Conservation (phyloP, 495 filamentous ascomycete genomes). For the Haplographium delicatum region DNA sequence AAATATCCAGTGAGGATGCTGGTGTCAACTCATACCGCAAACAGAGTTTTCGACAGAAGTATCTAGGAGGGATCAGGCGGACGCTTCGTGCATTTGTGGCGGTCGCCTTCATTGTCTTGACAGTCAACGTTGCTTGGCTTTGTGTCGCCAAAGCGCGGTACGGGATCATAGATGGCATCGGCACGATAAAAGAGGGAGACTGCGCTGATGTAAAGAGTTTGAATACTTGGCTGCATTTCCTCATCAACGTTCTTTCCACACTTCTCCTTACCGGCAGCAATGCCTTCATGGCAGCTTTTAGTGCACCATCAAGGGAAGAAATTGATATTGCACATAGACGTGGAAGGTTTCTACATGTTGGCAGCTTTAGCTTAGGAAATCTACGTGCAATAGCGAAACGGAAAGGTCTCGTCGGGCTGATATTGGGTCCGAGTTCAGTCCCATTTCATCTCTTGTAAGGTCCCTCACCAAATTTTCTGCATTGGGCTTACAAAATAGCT, state of each 20-base stretch:
- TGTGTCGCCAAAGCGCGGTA: neutral
- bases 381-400: conserved; percentile 2
- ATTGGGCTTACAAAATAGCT: conserved; percentile 1
- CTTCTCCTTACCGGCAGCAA: conserved; percentile 9
- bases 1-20: too few relatives aligned
- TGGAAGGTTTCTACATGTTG: conserved; percentile 7
- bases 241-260: conserved; percentile 9
- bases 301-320: neutral
- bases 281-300: conserved; percentile 12
- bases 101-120: neutral
- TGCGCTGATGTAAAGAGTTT: neutral
- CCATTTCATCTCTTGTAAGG: conserved; percentile 10
- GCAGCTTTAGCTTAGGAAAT: conserved; percentile 3
- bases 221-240: conserved; percentile 10
- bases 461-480: neutral
- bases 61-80: conserved; percentile 5
- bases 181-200: neutral
- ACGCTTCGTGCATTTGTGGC: neutral
- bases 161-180: neutral
- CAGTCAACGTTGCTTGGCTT: conserved; percentile 2
- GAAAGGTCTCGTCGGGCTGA: conserved; percentile 6
- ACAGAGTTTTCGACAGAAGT: conserved; percentile 1
- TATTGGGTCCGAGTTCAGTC: neutral
- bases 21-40: too few relatives aligned
- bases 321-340: conserved; percentile 3